Percentiles rank a stretch among this genome's conserved stretches.
Evolutionary conservation across 148 eudicot genomes (phyloP).

Genomic region (Spergularia marina): DNA sequence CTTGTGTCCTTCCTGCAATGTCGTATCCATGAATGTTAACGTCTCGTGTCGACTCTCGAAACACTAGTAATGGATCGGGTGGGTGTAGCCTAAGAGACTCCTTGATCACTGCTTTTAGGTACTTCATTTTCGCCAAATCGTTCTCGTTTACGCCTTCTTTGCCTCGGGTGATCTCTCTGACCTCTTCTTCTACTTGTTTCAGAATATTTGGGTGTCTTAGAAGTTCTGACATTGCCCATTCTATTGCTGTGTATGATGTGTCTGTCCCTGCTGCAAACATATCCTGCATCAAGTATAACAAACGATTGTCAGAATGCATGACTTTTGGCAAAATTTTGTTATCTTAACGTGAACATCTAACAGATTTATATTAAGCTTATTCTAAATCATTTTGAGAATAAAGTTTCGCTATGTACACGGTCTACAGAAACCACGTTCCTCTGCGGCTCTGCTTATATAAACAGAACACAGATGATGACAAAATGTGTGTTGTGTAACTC

Average conservation of each 20-base stretch:
- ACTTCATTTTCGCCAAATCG: slow-evolving; percentile 19
- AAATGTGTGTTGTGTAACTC: too few species aligned
- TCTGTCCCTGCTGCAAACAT: slow-evolving; percentile 29
- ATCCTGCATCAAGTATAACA: slow-evolving; percentile 12
- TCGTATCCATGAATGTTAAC: slow-evolving; percentile 32
- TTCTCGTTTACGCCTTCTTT: slow-evolving; percentile 14
- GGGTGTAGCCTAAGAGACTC: slow-evolving; percentile 31
- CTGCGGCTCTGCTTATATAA: too few species aligned
- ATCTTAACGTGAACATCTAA: too few species aligned
- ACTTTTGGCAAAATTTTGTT: too few species aligned
- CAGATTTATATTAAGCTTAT: too few species aligned
- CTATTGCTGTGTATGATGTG: slow-evolving; percentile 16
- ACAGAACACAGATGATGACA: too few species aligned
- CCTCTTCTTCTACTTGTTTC: slow-evolving; percentile 24
- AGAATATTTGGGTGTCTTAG: slow-evolving; percentile 21
- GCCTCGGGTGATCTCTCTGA: slow-evolving; percentile 7
- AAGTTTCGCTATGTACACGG: too few species aligned
- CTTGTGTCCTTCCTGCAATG: slow-evolving; percentile 30
- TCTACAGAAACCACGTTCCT: too few species aligned
- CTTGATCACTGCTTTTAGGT: slow-evolving; percentile 25
- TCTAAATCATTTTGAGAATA: too few species aligned
- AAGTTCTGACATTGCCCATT: slow-evolving; percentile 32
- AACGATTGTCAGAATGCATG: background rate
- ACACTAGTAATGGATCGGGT: slow-evolving; percentile 24
- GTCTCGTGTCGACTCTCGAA: slow-evolving; percentile 22